Base-by-base conservation (phyloP, 2,329 filamentous ascomycete species). In the Colletotrichum lini region DNA sequence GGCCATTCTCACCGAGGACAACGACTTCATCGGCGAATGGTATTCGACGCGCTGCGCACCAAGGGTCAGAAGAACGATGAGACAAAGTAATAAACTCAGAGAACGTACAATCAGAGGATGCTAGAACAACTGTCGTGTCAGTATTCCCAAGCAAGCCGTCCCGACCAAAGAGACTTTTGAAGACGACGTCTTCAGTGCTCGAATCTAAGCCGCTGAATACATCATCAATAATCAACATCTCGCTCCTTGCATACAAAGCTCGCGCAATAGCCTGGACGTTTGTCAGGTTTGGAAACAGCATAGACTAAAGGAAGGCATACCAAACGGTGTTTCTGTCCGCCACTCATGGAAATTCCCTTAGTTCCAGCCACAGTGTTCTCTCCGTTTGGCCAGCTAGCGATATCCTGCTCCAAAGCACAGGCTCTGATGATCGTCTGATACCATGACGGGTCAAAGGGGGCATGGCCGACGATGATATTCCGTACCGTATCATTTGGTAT, bases 271-370 rank as follows among this genome's bases (percentile, higher is more conserved):
- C 73, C 73, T 77, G 8, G 3, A 7, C 21, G 15, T 8, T 4
- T 44, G 12, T 65, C 35, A 72, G 44, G 9, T 15, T 21, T 30
- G 52, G 30, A 6, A n/a, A 6, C 3, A 15, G 2, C 18, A 7
- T 2, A 3, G 2, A 1, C 1, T 2, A 2, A 13, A 7, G 26
- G 16, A 13, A 2, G 15, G 26, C 70, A 18, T 45, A 72, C 70
- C 15, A 82, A 71, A 18, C 80, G 74, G 38, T 80, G 78, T 8
- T 77, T 80, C 68, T 84, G 81, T 0, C 82, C 82, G 26, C 82
- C 82, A 5, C 81, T 83, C 10, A 84, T 73, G 0, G 76, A 77
- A 18, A 82, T 79, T 0, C 82, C 81, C 52, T 79, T 79, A 12
- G 76, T 81, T 2, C 82, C 82, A n/a, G 81, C 76, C 1, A 72